Conservation (phyloP, 208 protist species). For the Spongospora subterranea region DNA sequence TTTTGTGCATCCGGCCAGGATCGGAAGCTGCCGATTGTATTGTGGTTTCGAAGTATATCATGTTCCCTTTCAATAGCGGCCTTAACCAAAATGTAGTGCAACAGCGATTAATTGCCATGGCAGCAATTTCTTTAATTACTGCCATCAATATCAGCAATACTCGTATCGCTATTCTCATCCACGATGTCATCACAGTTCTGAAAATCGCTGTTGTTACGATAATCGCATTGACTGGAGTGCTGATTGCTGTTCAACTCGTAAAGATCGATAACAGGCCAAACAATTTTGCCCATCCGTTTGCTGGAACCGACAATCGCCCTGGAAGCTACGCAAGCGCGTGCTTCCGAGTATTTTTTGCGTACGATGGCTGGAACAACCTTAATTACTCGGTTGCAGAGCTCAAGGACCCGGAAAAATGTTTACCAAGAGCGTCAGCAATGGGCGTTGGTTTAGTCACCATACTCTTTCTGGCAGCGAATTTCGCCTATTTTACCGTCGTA, state of each 20-base stretch:
- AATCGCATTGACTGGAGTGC: not conserved
- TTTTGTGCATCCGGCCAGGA: not conserved
- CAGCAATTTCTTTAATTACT: not conserved
- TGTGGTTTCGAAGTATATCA: not conserved
- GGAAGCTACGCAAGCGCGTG: not conserved
- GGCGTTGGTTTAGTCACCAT: not conserved
- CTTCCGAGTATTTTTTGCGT: not conserved
- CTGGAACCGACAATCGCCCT: too few relatives aligned
- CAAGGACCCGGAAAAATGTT: not conserved
- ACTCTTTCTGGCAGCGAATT: not conserved
- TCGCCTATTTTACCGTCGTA: not conserved
- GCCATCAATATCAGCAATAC: not conserved
- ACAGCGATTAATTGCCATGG: not conserved
- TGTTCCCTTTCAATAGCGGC: not conserved
- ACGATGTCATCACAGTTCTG: not conserved
- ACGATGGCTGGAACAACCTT: constrained; percentile 9
- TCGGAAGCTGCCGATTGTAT: constrained; percentile 9
- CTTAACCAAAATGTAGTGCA: not conserved
- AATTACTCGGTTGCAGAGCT: not conserved
- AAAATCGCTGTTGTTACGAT: not conserved
- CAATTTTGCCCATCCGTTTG: not conserved
- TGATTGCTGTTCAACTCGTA: not conserved
- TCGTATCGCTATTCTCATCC: not conserved
- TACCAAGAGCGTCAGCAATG: not conserved
- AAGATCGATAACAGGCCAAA: not conserved